Evolutionary conservation across 2,329 filamentous ascomycete genomes (phyloP), one percentile per base, ranked within the genome.

Genomic region (Didymella pinodella): DNA sequence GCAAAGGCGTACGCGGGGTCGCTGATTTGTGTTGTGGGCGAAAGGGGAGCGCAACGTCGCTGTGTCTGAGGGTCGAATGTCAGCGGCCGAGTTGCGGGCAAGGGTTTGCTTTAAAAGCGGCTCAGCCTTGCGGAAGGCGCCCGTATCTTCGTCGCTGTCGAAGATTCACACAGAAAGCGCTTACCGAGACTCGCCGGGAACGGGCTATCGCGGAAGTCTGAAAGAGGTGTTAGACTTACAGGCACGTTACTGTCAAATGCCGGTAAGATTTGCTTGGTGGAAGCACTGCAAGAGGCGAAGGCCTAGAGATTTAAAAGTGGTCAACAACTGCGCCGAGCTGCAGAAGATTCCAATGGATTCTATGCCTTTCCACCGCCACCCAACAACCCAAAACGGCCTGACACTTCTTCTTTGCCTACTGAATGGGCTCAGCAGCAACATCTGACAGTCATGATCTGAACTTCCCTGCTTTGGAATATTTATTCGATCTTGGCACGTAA

Each of bases 261-360:
- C 31, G 18, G 38, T 14, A 26, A 53, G 48, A 47, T 51, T 54
- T 36, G 47, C 48, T 56, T 59, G 49, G 64, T 61, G 50, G 56
- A 41, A 47, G 59, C 31, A 56, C 58, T 57, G 47, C 32, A 57
- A 50, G 58, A 62, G 60, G 56, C 52, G 57, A 64, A 59, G 45
- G 55, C 45, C 56, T 70, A 69, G 64, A 62, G 68, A 66, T 66
- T 74, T 73, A 73, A 74, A 70, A 71, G 66, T 73, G 67, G 66
- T 63, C 54, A 67, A 69, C 69, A 69, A 71, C 71, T 72, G 70
- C 68, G 72, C 73, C 74, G 72, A 73, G 68, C 67, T 64, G 65
- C 49, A 68, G 70, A 75, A 76, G 65, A 60, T 76, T 77, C 73
- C 63, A 67, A 68, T 32, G 43, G 65, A 62, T 77, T 77, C 74